Base-by-base conservation (phyloP, 148 eudicot species). In the Vaccinium corymbosum region DNA sequence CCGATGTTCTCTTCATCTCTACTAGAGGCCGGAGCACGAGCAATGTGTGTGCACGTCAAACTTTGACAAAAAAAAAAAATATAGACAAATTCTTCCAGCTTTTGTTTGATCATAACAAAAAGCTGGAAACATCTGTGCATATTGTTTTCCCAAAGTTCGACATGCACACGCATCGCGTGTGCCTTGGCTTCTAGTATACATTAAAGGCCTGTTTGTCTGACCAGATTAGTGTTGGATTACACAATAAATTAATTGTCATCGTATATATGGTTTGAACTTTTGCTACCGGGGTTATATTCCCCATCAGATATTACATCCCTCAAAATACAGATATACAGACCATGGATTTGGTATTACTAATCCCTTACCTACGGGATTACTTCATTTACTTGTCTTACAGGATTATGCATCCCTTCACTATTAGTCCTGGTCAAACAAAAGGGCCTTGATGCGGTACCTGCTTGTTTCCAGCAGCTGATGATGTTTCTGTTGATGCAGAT, bases 401-500 rank as follows among this genome's bases (percentile, higher is more conserved):
- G 11, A n/a, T 64, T 64, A 22, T 22, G 22, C 22, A 22, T 22
- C n/a, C 70, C 32, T n/a, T 64, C 29, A 7, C 70, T 64, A 64
- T 10, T 25, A 66, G 7, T 66, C 35, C 1, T 4, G 38, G 72
- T 66, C 35, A 4, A 66, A 66, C 7, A 4, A 27, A 12, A 15
- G 27, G 27, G 68, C 68, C 72, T 66, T 22, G 35, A 66, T 29
- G 12, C 48, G 61, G 59, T 38, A 25, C 66, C 19, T 66, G 27
- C 20, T 42, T 80, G 17, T 74, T 68, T 80, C 48, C 25, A 81
- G 14, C 73, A 29, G 49, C 22, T 88, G 61, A 72, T 71, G 25
- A 82, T 25, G 49, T 78, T 71, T 74, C 20, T 72, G 4, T 85
- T 83, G 62, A 38, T 87, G 85, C 94, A 97, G 99, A 93, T 97